Conservation (phyloP, 139 green algal genomes). For the Coelastrella sp. region DNA sequence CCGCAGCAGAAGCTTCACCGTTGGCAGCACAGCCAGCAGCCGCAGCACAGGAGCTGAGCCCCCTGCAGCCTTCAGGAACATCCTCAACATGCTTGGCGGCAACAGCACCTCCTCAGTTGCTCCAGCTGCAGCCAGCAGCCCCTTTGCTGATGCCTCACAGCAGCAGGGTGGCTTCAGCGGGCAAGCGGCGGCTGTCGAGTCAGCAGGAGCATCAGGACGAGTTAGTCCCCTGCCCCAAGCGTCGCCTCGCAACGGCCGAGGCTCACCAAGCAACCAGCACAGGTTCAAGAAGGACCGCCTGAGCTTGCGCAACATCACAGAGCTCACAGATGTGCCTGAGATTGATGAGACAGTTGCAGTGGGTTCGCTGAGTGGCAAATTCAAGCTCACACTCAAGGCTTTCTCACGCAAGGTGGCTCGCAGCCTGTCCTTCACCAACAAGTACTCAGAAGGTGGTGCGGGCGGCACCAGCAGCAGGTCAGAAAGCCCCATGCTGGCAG, state of each 20-base stretch:
- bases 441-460: neutral
- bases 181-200: neutral
- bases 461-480: neutral
- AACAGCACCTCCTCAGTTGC: slow-evolving; percentile 22
- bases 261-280: neutral
- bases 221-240: slow-evolving; percentile 11
- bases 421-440: slow-evolving; percentile 48
- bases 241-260: neutral
- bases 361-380: slow-evolving; percentile 51
- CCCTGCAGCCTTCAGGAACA: slow-evolving; percentile 39
- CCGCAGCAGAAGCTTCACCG: slow-evolving; percentile 25
- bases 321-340: slow-evolving; percentile 44
- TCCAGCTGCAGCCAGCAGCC: slow-evolving; percentile 27
- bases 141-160: slow-evolving; percentile 16
- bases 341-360: slow-evolving; percentile 49
- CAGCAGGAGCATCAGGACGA: slow-evolving; percentile 26
- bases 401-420: slow-evolving; percentile 59
- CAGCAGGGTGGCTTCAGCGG: neutral
- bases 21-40: slow-evolving; percentile 24
- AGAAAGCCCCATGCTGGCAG: neutral
- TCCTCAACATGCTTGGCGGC: slow-evolving; percentile 43
- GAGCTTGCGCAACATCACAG: slow-evolving; percentile 32
- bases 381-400: slow-evolving; percentile 46
- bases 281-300: slow-evolving; percentile 30
- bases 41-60: slow-evolving; percentile 22